These are phyloP conservation scores for Pogostemon cablin DNA, from an alignment of 257 asterid genomes.

Conservation along the genomic window DNA sequence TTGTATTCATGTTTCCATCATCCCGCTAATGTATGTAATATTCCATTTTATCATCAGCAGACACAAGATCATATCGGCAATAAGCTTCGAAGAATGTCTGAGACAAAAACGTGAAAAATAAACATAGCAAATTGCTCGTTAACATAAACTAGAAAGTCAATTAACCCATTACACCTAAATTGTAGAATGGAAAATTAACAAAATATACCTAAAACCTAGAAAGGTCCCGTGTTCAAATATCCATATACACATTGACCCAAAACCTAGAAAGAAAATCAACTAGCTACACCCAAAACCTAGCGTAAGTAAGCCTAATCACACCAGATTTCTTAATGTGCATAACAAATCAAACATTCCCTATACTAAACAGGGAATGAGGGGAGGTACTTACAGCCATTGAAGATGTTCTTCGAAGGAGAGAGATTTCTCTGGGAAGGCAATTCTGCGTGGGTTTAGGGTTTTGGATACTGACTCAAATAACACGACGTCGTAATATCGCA, in stretches of 20 bases:
- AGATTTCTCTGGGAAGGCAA: slow-evolving; percentile 16
- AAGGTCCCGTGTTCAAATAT: too few species aligned
- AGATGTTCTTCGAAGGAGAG: not conserved
- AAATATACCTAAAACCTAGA: too few species aligned
- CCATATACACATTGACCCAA: too few species aligned
- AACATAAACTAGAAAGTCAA: not conserved
- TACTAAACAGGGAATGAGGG: not conserved
- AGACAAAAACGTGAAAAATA: too few species aligned
- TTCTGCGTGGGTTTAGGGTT: slow-evolving; percentile 34
- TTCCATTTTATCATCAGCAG: not conserved
- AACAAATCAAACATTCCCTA: not conserved
- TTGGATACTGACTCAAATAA: not conserved
- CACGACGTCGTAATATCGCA: slow-evolving; percentile 8
- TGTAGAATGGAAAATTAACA: too few species aligned
- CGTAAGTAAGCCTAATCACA: not conserved
- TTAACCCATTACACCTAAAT: not conserved
- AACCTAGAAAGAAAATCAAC: not conserved
- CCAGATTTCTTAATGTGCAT: not conserved
- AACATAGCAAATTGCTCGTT: too few species aligned
- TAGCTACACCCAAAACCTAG: not conserved
- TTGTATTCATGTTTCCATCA: not conserved
- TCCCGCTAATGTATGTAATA: not conserved
- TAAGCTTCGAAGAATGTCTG: not conserved
- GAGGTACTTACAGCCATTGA: slow-evolving; percentile 40
- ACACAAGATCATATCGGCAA: not conserved